Percentiles rank a stretch among this genome's conserved stretches.
Evolutionary conservation across 2,329 filamentous ascomycete genomes (phyloP).

Genomic region (Fusarium pseudoanthophilum): DNA sequence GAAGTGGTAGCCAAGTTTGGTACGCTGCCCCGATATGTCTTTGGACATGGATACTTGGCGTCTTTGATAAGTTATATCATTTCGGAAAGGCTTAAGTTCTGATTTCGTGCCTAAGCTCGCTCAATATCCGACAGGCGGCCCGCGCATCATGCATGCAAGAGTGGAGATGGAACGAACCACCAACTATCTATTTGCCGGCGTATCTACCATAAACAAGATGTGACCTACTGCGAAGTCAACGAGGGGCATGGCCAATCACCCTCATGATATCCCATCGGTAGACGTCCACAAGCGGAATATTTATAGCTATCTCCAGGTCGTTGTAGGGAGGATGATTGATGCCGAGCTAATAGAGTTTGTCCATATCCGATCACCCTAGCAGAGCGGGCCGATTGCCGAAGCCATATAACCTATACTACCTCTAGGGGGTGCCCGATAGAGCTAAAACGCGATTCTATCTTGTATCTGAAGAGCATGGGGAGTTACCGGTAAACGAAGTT

Average conservation of each 20-base stretch:
- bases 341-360: neutral
- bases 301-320: neutral
- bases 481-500: too few species aligned
- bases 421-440: neutral
- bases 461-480: too few species aligned
- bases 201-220: accelerated
- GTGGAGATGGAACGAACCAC: neutral
- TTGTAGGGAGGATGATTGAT: neutral
- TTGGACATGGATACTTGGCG: accelerated
- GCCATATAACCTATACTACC: neutral
- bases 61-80: neutral
- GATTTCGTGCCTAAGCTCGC: neutral
- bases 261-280: neutral
- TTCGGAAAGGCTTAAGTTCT: neutral
- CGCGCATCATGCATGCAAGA: neutral
- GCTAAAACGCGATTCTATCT: neutral
- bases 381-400: neutral
- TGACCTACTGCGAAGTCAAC: neutral
- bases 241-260: neutral
- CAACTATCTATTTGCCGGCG: neutral
- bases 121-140: neutral
- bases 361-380: neutral
- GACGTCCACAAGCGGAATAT: neutral
- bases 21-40: accelerated
- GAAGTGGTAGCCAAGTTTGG: neutral